Conservation (phyloP, 441 rosid species). For the Pelargonium cotyledonis region DNA sequence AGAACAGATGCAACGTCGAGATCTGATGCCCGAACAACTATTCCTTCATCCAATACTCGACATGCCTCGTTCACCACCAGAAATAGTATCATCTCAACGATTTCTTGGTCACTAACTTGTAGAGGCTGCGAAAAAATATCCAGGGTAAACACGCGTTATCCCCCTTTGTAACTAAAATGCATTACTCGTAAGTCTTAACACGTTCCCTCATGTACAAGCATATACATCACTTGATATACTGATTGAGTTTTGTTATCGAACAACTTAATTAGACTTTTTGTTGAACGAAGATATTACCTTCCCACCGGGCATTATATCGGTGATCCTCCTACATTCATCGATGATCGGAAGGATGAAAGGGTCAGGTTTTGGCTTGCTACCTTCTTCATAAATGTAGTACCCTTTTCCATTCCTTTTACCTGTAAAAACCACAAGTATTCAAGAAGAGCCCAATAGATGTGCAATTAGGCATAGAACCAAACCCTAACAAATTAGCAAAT, state of each 20-base stretch:
- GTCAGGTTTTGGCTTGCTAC: slow-evolving; percentile 83
- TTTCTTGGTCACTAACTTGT: slow-evolving; percentile 21
- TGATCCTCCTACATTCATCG: slow-evolving; percentile 57
- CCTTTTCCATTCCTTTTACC: slow-evolving; percentile 90
- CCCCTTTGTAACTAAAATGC: too few species aligned
- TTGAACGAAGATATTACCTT: slow-evolving; percentile 43
- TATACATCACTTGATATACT: too few species aligned
- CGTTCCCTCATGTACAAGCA: neutral
- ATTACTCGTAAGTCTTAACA: too few species aligned
- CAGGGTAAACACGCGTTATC: too few species aligned
- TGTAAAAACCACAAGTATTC: slow-evolving; percentile 24
- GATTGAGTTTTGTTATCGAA: too few species aligned
- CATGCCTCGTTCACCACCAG: slow-evolving; percentile 34
- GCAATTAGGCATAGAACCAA: neutral
- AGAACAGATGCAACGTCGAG: slow-evolving; percentile 27
- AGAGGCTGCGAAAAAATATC: slow-evolving; percentile 7
- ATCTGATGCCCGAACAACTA: slow-evolving; percentile 26
- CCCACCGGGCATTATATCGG: slow-evolving; percentile 80
- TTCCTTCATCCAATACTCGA: slow-evolving; percentile 25
- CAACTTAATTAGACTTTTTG: too few species aligned
- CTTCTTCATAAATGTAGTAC: slow-evolving; percentile 72
- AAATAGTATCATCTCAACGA: slow-evolving; percentile 28
- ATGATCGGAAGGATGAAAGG: slow-evolving; percentile 59
- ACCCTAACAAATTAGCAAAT: slow-evolving; percentile 12
- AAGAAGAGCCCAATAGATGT: slow-evolving; percentile 3